Conservation (phyloP, 2,329 filamentous ascomycete species). For the Zasmidium citrigriseum region DNA sequence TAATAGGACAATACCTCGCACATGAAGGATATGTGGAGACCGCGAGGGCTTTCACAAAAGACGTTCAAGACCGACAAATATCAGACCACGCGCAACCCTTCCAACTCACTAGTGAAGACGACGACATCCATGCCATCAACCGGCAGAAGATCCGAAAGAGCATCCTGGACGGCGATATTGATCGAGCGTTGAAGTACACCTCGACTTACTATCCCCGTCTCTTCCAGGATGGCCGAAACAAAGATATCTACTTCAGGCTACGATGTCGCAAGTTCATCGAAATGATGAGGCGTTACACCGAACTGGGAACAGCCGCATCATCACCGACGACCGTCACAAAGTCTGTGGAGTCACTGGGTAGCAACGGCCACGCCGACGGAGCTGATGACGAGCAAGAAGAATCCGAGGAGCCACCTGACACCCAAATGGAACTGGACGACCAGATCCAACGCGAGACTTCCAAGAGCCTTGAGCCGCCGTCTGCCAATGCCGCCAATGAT, state of each 20-base stretch:
- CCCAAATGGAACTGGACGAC: constrained; percentile 61
- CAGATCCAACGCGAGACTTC: constrained; percentile 41
- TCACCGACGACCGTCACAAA: constrained; percentile 31
- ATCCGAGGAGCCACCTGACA: constrained; percentile 42
- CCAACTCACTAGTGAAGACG: constrained; percentile 51
- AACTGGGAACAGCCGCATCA: constrained; percentile 54
- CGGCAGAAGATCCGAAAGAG: constrained; percentile 80
- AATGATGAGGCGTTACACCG: constrained; percentile 77
- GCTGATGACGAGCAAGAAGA: constrained; percentile 42
- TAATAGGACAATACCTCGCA: constrained; percentile 85
- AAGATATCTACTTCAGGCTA: constrained; percentile 83
- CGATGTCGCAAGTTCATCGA: constrained; percentile 92
- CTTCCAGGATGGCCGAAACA: constrained; percentile 66
- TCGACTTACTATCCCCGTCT: constrained; percentile 77
- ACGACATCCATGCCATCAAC: constrained; percentile 72
- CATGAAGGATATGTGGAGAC: constrained; percentile 97
- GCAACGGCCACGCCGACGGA: constrained; percentile 29
- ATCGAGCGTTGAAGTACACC: constrained; percentile 81
- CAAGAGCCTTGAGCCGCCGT: constrained; percentile 14
- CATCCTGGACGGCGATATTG: constrained; percentile 89
- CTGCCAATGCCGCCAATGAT: constrained; percentile 23
- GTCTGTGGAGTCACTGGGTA: constrained; percentile 27
- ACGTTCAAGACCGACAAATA: constrained; percentile 70
- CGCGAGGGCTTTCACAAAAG: constrained; percentile 76
- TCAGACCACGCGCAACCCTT: constrained; percentile 40